Conservation (phyloP, 75 land plant species). For the Cunninghamia lanceolata region DNA sequence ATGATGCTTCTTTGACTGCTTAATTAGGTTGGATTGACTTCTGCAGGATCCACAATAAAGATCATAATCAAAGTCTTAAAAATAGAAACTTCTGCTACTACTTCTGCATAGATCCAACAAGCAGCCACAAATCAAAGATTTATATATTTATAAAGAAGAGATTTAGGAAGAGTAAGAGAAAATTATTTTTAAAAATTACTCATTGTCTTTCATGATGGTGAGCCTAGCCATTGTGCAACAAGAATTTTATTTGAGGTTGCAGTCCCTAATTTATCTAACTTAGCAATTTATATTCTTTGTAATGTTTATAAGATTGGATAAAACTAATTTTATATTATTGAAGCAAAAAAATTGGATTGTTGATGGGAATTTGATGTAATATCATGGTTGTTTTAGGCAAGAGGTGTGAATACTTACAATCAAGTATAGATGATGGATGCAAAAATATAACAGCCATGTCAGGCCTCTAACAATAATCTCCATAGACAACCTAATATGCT, state of each 20-base stretch:
- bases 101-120: background rate
- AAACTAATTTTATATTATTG: background rate
- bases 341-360: background rate
- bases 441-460: no score
- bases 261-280: background rate
- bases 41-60: no score
- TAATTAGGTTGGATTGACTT: no score
- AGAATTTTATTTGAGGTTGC: background rate
- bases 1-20: background rate
- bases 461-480: no score
- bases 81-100: no score
- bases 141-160: background rate
- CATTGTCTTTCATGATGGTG: background rate
- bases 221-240: background rate
- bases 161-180: background rate
- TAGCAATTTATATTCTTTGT: background rate
- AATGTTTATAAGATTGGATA: background rate
- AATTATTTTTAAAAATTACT: background rate
- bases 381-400: no score
- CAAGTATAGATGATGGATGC: no score
- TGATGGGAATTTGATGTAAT: no score
- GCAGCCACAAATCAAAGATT: background rate
- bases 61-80: no score
- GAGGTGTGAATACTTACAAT: no score
- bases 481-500: no score